Conservation (phyloP, 2,329 filamentous ascomycete genomes). For the Sarocladium strictum region DNA sequence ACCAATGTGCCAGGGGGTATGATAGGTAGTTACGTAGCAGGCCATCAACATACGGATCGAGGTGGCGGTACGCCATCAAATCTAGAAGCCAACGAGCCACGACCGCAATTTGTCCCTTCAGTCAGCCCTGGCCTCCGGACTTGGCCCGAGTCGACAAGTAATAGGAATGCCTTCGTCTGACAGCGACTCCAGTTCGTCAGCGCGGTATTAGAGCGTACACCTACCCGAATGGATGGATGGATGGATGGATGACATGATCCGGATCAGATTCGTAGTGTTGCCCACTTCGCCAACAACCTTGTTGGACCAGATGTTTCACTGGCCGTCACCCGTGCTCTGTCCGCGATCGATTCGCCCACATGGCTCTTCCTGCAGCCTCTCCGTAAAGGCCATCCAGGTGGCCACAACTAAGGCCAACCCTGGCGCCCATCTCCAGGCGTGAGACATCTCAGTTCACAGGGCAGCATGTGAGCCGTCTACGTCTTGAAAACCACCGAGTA, state of each 20-base stretch:
- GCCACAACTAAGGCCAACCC: neutral
- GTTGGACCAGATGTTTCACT: neutral
- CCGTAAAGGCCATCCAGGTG: neutral
- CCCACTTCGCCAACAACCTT: slow-evolving; percentile 1
- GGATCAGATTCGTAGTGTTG: neutral
- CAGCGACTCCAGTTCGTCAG: neutral
- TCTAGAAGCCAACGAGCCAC: neutral
- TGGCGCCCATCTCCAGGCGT: neutral
- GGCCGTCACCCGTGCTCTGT: neutral
- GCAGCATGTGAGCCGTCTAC: no score
- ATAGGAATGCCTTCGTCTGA: neutral
- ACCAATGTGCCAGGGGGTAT: neutral
- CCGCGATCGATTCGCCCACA: neutral
- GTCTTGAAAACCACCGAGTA: no score
- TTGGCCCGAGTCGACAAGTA: neutral
- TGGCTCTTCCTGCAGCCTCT: neutral
- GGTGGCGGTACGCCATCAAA: slow-evolving; percentile 1
- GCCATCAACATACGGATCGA: neutral
- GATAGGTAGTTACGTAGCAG: neutral
- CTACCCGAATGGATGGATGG: neutral
- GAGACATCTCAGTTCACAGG: no score
- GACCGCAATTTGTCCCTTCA: neutral
- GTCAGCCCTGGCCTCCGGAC: neutral
- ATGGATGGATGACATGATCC: neutral
- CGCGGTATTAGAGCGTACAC: neutral